These are phyloP conservation scores for Candida arabinofermentans DNA, from an alignment of 805 yeast genomes.

Conservation along the genomic window DNA sequence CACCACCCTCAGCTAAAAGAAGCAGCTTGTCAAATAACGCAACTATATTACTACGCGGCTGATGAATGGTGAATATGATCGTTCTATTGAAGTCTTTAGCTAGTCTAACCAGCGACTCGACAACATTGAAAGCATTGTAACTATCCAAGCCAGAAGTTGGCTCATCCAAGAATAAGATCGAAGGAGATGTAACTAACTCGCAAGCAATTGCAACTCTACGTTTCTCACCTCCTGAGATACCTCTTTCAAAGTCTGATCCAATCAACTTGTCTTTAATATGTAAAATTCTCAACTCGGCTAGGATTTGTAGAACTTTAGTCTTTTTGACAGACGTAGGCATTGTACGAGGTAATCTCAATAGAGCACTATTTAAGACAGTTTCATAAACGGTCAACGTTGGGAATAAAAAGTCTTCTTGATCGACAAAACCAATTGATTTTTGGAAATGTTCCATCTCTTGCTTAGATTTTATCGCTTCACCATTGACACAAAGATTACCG, in stretches of 20 bases:
- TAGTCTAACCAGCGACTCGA: constrained; percentile 76
- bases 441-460: constrained; percentile 43
- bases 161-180: constrained; percentile 79
- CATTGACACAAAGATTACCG: constrained; percentile 78
- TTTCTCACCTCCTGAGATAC: constrained; percentile 92
- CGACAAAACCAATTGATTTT: constrained; percentile 86
- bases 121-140: constrained; percentile 86
- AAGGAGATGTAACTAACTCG: constrained; percentile 85
- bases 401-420: constrained; percentile 86
- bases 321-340: constrained; percentile 75
- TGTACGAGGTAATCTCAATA: constrained; percentile 75
- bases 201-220: constrained; percentile 91
- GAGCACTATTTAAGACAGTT: constrained; percentile 88
- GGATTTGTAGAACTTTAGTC: constrained; percentile 76
- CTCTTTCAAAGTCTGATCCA: constrained; percentile 86
- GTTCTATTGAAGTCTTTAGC: constrained; percentile 83
- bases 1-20: constrained; percentile 76
- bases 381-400: constrained; percentile 96
- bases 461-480: constrained; percentile 37
- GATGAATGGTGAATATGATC: constrained; percentile 90
- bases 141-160: constrained; percentile 97
- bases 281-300: constrained; percentile 78
- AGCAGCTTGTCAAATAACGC: constrained; percentile 81
- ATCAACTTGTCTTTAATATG: constrained; percentile 80
- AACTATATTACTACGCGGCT: constrained; percentile 94